Percentiles rank a stretch among this genome's conserved stretches.
Conservation (phyloP, 805 yeast genomes). For the Myxozyma neotropica region DNA sequence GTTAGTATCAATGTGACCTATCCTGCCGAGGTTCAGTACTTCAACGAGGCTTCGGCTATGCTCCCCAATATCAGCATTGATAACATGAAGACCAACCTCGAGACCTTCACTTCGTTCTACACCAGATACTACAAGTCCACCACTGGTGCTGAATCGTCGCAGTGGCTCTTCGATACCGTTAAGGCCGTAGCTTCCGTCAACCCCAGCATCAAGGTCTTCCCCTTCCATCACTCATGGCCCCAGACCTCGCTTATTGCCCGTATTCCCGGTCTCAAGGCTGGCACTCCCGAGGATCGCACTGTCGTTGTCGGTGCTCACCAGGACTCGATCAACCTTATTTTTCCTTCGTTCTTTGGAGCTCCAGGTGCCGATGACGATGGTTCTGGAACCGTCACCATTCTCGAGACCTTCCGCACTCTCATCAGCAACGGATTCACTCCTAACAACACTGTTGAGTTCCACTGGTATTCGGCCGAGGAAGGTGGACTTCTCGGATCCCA, state of each 20-base stretch:
- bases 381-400: constrained; percentile 76
- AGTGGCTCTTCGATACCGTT: constrained; percentile 64
- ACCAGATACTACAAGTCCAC: constrained; percentile 77
- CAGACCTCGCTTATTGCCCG: constrained; percentile 76
- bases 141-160: constrained; percentile 68
- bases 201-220: constrained; percentile 49
- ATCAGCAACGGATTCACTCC: constrained; percentile 54
- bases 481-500: constrained; percentile 85
- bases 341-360: constrained; percentile 69
- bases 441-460: constrained; percentile 81
- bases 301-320: constrained; percentile 88
- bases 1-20: constrained; percentile 48
- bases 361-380: constrained; percentile 98
- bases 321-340: constrained; percentile 74
- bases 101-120: constrained; percentile 66
- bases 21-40: constrained; percentile 52
- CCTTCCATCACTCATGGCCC: constrained; percentile 70
- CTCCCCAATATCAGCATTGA: constrained; percentile 50
- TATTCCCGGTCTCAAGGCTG: constrained; percentile 53
- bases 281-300: constrained; percentile 47
- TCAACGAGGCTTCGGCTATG: constrained; percentile 48
- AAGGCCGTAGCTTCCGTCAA: constrained; percentile 38
- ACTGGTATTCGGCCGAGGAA: constrained; percentile 95
- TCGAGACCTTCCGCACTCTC: constrained; percentile 73
- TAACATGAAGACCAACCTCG: constrained; percentile 56